These are phyloP conservation scores for Cordyceps pruinosa DNA, from an alignment of 2,329 filamentous ascomycete species.

Conservation along the genomic window DNA sequence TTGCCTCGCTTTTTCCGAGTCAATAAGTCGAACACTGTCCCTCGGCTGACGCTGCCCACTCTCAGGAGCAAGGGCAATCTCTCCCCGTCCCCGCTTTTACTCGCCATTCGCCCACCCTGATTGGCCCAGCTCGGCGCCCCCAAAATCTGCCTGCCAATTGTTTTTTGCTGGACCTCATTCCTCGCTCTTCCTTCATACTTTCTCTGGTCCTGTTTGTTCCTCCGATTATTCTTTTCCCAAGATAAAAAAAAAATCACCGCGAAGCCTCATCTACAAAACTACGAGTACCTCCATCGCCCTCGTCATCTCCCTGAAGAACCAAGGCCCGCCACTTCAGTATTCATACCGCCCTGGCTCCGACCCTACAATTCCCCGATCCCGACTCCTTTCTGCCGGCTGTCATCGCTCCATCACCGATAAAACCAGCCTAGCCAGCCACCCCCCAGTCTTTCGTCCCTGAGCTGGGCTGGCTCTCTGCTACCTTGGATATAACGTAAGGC, in stretches of 20 bases:
- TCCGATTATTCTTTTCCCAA: background rate
- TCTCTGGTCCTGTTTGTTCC: background rate
- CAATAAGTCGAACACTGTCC: background rate
- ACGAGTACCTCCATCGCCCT: too few species aligned
- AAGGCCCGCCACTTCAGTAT: background rate
- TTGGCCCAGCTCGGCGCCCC: constrained; percentile 1
- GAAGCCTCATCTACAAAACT: background rate
- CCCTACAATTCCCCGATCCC: background rate
- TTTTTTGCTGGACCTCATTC: background rate
- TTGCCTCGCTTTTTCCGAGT: background rate
- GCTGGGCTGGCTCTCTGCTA: background rate
- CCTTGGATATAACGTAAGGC: constrained; percentile 5
- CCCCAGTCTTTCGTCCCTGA: background rate
- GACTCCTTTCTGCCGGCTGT: background rate
- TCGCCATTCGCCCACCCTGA: background rate
- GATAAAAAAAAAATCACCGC: too few species aligned
- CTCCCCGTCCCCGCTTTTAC: background rate
- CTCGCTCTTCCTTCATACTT: too few species aligned
- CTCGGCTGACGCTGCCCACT: background rate
- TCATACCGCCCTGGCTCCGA: background rate
- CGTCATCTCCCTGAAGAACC: background rate
- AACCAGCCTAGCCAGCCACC: background rate
- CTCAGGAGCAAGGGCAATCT: constrained; percentile 5
- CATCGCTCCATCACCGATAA: background rate
- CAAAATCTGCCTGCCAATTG: background rate